Evolutionary conservation across 1,284 basidiomycete species (phyloP), one percentile per base, ranked within the genome.

Genomic region (Trichosporon sp.): DNA sequence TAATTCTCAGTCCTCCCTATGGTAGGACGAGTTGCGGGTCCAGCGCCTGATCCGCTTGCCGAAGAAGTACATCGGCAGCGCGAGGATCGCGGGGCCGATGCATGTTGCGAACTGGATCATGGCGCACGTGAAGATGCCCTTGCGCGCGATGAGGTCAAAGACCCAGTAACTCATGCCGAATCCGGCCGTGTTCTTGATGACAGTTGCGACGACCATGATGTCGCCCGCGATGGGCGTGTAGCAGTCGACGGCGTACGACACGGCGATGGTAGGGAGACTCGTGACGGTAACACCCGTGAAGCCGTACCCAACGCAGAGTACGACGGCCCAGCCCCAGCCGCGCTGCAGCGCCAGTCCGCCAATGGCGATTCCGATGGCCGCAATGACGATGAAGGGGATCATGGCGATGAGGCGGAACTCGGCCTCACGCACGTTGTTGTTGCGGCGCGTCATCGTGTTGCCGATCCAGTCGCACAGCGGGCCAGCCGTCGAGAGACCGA

Each of bases 201-300:
- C 73, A 1, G 71, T 70, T 4, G 71, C 69, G 65, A 72, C 73
- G 48, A 68, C 64, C 71, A 74, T 72, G 61, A 74, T 72, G 35
- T 74, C 73, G 26, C 71, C 73, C 12, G 67, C 66, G 14, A 73
- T 71, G 11, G 69, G 68, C 3, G 68, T 74, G 68, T 73, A 74
- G 68, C 71, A 69, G 68, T 74, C 73, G 38, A 74, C 68, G 1
- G 71, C 73, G 66, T 74, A 74, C 2, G 69, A 69, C 8, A 73
- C 26, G 1, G 71, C 71, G 35, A 74, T 73, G 0, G 71, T 67
- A 0, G 70, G 70, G 12, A 71, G 54, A 6, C 65, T 54, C 1
- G 73, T 71, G 26, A 72, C 73, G 12, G 46, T 70, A 10, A 74
- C 37, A 19, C 73, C 73, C 0, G 69, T 71, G 48, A 54, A 66